These are phyloP conservation scores for Endocladia muricata DNA, from an alignment of 31 red algal genomes.

Conservation along the genomic window DNA sequence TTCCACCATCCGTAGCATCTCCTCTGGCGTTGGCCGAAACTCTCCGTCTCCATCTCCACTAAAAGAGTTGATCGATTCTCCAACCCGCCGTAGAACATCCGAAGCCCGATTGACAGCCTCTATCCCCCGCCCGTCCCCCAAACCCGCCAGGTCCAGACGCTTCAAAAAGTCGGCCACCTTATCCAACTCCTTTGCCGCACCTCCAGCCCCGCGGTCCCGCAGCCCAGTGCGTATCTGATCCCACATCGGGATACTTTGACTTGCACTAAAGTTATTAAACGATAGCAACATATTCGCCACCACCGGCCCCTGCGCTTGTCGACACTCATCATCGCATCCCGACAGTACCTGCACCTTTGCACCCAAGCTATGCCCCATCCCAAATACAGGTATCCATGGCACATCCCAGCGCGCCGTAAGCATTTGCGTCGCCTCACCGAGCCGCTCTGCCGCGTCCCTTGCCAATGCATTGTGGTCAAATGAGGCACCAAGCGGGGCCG, in stretches of 20 bases:
- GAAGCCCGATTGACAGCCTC: background rate
- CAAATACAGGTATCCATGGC: slow-evolving; percentile 40
- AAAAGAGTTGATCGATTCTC: background rate
- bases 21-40: slow-evolving; percentile 18
- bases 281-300: slow-evolving; percentile 35
- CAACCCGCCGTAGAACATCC: background rate
- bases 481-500: slow-evolving; percentile 18
- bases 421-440: slow-evolving; percentile 1
- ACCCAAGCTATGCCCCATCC: slow-evolving; percentile 40
- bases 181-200: background rate
- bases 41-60: background rate
- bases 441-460: background rate
- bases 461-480: slow-evolving; percentile 20
- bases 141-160: background rate
- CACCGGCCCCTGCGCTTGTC: background rate
- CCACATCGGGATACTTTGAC: slow-evolving; percentile 34
- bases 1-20: background rate
- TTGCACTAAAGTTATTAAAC: slow-evolving; percentile 42
- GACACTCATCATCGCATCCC: background rate
- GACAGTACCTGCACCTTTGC: slow-evolving; percentile 29
- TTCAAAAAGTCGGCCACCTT: background rate
- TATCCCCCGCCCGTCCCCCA: background rate
- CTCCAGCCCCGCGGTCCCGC: background rate
- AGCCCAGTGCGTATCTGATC: slow-evolving; percentile 14
- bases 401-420: slow-evolving; percentile 20